Conservation (phyloP, 1,139 yeast species). For the Diutina pseudorugosa region DNA sequence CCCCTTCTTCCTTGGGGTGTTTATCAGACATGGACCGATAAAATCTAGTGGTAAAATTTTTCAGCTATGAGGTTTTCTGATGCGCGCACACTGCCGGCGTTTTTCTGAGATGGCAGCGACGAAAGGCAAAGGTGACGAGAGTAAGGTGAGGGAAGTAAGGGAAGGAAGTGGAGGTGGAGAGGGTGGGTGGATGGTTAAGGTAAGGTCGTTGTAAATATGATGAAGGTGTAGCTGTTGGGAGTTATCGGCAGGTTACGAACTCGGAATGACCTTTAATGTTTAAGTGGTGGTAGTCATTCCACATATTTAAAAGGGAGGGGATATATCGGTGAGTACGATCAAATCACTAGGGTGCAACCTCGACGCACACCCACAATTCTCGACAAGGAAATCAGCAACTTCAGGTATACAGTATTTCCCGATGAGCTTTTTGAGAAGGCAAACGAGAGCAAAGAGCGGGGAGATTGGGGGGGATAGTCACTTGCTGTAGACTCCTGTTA, state of each 20-base stretch:
- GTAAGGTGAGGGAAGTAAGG: not conserved
- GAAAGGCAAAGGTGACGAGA: not conserved
- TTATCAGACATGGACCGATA: constrained; percentile 4
- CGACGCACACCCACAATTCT: not conserved
- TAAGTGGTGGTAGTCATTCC: too few relatives aligned
- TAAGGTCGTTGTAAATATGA: too few relatives aligned
- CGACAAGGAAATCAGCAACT: not conserved
- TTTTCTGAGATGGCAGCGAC: not conserved
- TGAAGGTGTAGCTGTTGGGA: too few relatives aligned
- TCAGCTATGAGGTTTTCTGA: not conserved
- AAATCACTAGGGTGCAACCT: not conserved
- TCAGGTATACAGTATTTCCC: too few relatives aligned
- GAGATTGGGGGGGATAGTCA: too few relatives aligned
- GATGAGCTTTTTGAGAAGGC: too few relatives aligned
- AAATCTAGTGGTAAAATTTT: not conserved
- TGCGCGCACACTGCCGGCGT: not conserved
- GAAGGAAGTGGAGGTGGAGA: not conserved
- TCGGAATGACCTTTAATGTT: too few relatives aligned
- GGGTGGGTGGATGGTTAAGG: too few relatives aligned
- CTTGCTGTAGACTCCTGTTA: too few relatives aligned
- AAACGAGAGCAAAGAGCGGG: too few relatives aligned
- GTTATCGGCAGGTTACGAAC: not conserved
- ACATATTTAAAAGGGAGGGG: too few relatives aligned
- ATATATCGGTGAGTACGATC: not conserved
- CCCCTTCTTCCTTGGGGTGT: constrained; percentile 3